These are phyloP conservation scores for Salix koriyanagi DNA, from an alignment of 345 rosid species.

Conservation along the genomic window DNA sequence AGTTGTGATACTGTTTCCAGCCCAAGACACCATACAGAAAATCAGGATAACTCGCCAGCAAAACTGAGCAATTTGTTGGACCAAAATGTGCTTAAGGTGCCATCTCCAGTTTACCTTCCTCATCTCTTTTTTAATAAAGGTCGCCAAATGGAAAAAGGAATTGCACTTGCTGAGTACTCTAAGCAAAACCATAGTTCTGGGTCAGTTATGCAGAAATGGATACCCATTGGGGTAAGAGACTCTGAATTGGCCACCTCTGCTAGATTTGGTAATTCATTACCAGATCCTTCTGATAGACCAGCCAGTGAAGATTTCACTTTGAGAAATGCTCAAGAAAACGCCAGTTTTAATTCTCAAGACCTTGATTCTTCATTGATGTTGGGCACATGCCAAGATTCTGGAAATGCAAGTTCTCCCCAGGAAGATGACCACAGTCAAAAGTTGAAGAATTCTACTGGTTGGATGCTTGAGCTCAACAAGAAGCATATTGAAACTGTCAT, in stretches of 20 bases:
- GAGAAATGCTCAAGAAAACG: conserved; percentile 19
- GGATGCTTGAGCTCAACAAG: conserved; percentile 7
- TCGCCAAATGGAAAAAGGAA: conserved; percentile 25
- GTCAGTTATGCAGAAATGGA: conserved; percentile 42
- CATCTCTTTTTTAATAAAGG: conserved; percentile 30
- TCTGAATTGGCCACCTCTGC: conserved; percentile 12
- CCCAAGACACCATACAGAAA: conserved; percentile 9
- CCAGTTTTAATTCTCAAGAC: conserved; percentile 14
- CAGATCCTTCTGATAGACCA: conserved; percentile 14
- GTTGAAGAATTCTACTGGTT: conserved; percentile 3
- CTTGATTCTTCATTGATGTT: conserved; percentile 11
- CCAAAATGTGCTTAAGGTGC: conserved; percentile 15
- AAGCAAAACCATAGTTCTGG: conserved; percentile 38
- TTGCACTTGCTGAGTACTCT: conserved; percentile 20
- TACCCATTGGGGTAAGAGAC: conserved; percentile 39
- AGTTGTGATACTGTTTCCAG: conserved; percentile 8
- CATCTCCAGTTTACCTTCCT: conserved; percentile 25
- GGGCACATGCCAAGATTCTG: conserved; percentile 7
- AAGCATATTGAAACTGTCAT: conserved; percentile 15
- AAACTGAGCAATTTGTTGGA: conserved; percentile 18
- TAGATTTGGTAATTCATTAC: conserved; percentile 9
- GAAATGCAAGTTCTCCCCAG: conserved; percentile 10
- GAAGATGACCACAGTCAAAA: conserved; percentile 8
- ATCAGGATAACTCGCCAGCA: conserved; percentile 7
- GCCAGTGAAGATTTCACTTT: conserved; percentile 19